Conservation (phyloP, 2,329 filamentous ascomycete genomes). For the Colletotrichum sojae region DNA sequence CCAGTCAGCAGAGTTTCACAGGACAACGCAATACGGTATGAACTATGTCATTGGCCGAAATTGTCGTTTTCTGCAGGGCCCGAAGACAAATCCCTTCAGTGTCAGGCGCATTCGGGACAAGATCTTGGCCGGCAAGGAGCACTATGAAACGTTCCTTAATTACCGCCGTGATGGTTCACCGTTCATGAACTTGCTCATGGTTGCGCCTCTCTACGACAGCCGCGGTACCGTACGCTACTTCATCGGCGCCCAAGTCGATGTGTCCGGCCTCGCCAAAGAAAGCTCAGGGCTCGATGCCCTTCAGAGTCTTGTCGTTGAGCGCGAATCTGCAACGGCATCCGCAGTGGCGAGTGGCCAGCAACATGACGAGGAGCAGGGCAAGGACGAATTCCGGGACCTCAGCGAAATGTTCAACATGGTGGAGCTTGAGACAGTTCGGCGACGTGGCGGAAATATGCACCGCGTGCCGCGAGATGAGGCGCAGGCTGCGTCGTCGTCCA, state of each 20-base stretch:
- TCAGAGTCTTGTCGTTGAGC: conserved; percentile 59
- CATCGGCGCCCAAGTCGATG: conserved; percentile 80
- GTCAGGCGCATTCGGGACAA: conserved; percentile 74
- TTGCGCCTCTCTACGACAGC: conserved; percentile 79
- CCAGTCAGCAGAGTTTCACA: conserved; percentile 73
- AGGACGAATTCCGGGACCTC: conserved; percentile 75
- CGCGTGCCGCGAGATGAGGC: conserved; percentile 59
- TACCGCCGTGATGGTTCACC: conserved; percentile 83
- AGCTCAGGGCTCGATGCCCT: conserved; percentile 76
- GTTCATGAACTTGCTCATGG: conserved; percentile 84
- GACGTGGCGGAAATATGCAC: conserved; percentile 76
- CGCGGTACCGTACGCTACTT: conserved; percentile 76
- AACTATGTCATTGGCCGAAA: conserved; percentile 82
- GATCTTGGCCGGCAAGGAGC: conserved; percentile 74
- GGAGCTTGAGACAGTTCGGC: conserved; percentile 76
- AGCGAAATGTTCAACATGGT: conserved; percentile 78
- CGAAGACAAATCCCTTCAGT: conserved; percentile 76
- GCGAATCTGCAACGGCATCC: conserved; percentile 44
- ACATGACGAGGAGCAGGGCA: conserved; percentile 37
- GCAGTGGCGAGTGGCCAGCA: conserved; percentile 46
- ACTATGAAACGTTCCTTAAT: conserved; percentile 82
- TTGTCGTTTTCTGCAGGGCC: conserved; percentile 84
- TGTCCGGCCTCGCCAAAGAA: conserved; percentile 78
- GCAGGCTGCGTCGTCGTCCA: conserved; percentile 50
- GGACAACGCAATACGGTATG: conserved; percentile 82